Percentiles rank a stretch among this genome's conserved stretches.
phyloP scores from a whole-genome alignment of 192 early-diverging fungal genomes.

The Coemansia erecta region DNA sequence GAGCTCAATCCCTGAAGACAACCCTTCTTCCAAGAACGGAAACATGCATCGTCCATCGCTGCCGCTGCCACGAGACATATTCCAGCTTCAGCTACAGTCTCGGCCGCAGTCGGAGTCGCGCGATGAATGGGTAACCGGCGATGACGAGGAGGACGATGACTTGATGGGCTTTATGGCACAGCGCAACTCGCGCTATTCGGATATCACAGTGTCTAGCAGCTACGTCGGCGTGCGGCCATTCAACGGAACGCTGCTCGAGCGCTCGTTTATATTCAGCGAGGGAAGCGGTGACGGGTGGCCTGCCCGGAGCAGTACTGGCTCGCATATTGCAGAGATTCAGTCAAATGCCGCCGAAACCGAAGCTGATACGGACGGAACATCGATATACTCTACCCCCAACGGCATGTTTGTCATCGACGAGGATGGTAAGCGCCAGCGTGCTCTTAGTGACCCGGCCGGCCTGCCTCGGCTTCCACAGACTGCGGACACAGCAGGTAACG shows the following conservation, averaged over 20 bases:
- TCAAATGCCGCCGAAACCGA: conserved; percentile 6
- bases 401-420: conserved; percentile 7
- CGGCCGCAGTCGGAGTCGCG: conserved; percentile 8
- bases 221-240: conserved; percentile 14
- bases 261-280: conserved; percentile 16
- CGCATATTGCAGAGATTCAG: conserved; percentile 14
- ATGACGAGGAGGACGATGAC: conserved; percentile 6
- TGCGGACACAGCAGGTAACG: not conserved
- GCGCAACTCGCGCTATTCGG: conserved; percentile 18
- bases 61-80: conserved; percentile 1
- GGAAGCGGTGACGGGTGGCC: conserved; percentile 16
- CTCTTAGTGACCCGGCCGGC: conserved; percentile 1
- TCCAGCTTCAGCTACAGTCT: not conserved
- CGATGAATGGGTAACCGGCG: conserved; percentile 1
- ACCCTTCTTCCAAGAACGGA: not conserved
- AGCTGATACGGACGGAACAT: conserved; percentile 1
- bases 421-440: conserved; percentile 1
- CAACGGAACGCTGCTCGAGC: conserved; percentile 15
- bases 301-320: conserved; percentile 16
- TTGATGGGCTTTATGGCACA: not conserved
- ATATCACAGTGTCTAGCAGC: conserved; percentile 17
- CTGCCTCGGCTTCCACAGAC: not conserved
- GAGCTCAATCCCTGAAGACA: not conserved
- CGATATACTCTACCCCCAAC: not conserved
- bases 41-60: conserved; percentile 4